These are phyloP conservation scores for Mucor piriformis DNA, from an alignment of 371 early-diverging fungal species.

Conservation along the genomic window DNA sequence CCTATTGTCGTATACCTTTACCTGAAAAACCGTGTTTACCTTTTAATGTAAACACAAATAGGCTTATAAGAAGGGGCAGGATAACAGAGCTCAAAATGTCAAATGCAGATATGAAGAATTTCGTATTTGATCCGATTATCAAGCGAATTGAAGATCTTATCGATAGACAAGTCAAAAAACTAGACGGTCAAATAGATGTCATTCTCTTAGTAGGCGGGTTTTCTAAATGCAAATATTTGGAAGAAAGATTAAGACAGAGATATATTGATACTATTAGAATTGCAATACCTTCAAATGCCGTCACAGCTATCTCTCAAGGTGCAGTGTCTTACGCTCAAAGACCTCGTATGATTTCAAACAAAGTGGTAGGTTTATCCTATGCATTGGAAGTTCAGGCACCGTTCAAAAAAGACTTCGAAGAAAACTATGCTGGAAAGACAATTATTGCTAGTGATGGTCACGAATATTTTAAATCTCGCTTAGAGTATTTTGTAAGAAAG, in stretches of 20 bases:
- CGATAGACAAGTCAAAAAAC: slow-evolving; percentile 29
- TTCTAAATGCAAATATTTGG: slow-evolving; percentile 13
- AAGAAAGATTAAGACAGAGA: slow-evolving; percentile 15
- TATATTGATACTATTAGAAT: not conserved
- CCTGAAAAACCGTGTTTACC: too few species aligned
- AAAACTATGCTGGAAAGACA: not conserved
- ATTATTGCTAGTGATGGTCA: not conserved
- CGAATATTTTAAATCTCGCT: not conserved
- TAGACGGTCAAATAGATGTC: not conserved
- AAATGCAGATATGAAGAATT: not conserved
- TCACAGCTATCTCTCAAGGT: slow-evolving; percentile 30
- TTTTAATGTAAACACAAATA: too few species aligned
- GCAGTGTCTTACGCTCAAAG: slow-evolving; percentile 42
- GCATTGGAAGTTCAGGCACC: not conserved
- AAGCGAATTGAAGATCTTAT: not conserved
- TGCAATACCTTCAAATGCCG: slow-evolving; percentile 30
- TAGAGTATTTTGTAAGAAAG: slow-evolving; percentile 1
- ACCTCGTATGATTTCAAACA: slow-evolving; percentile 22
- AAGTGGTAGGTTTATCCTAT: slow-evolving; percentile 28
- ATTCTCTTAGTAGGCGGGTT: slow-evolving; percentile 13
- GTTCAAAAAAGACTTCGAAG: not conserved
- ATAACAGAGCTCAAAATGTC: not conserved
- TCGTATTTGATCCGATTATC: not conserved
- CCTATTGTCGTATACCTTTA: too few species aligned
- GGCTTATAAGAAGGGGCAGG: too few species aligned